Evolutionary conservation across 1,284 basidiomycete genomes (phyloP).

Genomic region (Sutorius eximius): DNA sequence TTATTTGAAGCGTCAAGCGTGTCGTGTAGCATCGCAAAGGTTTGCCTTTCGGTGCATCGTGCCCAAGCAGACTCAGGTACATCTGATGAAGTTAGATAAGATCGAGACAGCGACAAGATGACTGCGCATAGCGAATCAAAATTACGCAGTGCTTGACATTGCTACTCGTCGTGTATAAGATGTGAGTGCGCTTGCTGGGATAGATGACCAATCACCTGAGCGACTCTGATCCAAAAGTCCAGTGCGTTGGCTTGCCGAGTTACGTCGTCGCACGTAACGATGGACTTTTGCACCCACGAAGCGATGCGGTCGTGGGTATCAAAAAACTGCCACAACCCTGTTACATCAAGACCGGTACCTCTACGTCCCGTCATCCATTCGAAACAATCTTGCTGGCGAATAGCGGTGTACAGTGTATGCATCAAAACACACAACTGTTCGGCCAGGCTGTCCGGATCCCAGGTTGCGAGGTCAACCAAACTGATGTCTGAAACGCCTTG

Average conservation of each 20-base stretch:
- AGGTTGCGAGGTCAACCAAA: slow-evolving; percentile 47
- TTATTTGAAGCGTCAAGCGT: slow-evolving; percentile 59
- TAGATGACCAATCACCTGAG: slow-evolving; percentile 50
- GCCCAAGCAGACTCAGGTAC: slow-evolving; percentile 63
- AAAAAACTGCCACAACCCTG: slow-evolving; percentile 56
- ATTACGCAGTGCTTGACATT: slow-evolving; percentile 65
- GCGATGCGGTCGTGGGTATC: slow-evolving; percentile 60
- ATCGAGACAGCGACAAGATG: slow-evolving; percentile 59
- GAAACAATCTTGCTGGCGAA: slow-evolving; percentile 63
- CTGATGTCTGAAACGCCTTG: background rate
- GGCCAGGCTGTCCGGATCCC: slow-evolving; percentile 57
- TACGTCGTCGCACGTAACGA: slow-evolving; percentile 51
- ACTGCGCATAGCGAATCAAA: slow-evolving; percentile 68
- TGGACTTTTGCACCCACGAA: slow-evolving; percentile 64
- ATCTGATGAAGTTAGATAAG: slow-evolving; percentile 46
- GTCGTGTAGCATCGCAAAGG: slow-evolving; percentile 51
- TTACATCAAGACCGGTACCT: slow-evolving; percentile 38
- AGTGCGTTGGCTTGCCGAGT: slow-evolving; percentile 58
- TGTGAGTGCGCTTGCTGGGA: background rate
- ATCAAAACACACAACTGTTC: slow-evolving; percentile 65
- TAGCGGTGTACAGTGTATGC: slow-evolving; percentile 55
- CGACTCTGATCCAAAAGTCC: slow-evolving; percentile 74
- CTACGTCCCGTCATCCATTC: slow-evolving; percentile 46
- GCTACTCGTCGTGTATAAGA: slow-evolving; percentile 40
- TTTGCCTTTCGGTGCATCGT: slow-evolving; percentile 52